Evolutionary conservation across 2,329 filamentous ascomycete genomes (phyloP), one percentile per base, ranked within the genome.

Genomic region (Rasamsonia emersonii): DNA sequence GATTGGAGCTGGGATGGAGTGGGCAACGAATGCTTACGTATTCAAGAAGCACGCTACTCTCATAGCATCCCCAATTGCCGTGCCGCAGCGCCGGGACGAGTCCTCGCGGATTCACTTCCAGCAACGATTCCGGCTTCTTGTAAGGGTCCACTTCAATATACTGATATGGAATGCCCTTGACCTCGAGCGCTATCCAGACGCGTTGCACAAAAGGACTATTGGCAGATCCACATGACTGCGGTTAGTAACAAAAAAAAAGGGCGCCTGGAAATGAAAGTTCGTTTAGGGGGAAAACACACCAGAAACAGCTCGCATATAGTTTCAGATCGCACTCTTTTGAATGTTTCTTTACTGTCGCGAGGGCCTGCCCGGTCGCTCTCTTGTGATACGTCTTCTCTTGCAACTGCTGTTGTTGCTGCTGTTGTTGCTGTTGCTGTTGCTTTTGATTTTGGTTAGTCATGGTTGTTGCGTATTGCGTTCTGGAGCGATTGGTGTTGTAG

Each of bases 81-180:
- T 91, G 80, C 23, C 77, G 70, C 36, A 93, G 69, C 6, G 79
- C 82, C 5, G 86, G 86, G 2, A 93, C 81, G 5, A 83, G 65
- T 1, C 82, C 82, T 32, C 79, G 68, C 2, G 82, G 81, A 44
- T 86, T 89, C 30, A 86, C 75, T 42, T 86, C 81, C 15, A 86
- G 67, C 18, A 89, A 63, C 6, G 75, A 67, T 38, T 78, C 70
- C 2, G 79, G 82, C 40, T 82, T 82, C 44, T 78, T 75, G 51
- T 84, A 86, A 5, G 84, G 82, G 49, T 93, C 82, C 27, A 85
- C 77, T 58, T 93, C 86, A 46, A 86, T 79, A 57, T 93, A 93
- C 52, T 93, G 83, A 51, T 93, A 93, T 21, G 73, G 64, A 6
- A 91, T 68, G 11, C 75, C 71, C 54, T 91, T 91, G 46, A 78